Conservation (phyloP, 208 protist species). For the Porcisia deanei region DNA sequence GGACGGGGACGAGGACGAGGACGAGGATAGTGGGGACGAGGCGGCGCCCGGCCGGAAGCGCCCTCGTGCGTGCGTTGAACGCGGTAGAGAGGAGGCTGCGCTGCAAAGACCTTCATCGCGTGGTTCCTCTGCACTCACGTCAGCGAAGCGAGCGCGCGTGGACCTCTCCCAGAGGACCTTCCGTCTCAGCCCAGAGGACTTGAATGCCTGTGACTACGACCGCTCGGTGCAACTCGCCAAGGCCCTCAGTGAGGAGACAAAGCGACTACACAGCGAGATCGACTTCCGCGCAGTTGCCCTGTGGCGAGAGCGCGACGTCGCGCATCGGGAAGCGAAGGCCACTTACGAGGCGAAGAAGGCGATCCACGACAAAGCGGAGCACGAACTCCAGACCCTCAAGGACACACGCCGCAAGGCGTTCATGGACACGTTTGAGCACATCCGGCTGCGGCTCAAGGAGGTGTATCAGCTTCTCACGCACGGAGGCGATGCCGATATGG, state of each 20-base stretch:
- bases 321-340: slow-evolving; percentile 61
- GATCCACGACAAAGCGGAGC: slow-evolving; percentile 75
- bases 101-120: background rate
- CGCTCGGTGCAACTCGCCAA: slow-evolving; percentile 88
- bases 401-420: slow-evolving; percentile 95
- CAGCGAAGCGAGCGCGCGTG: slow-evolving; percentile 11
- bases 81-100: background rate
- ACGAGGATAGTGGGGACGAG: slow-evolving; percentile 15
- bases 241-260: slow-evolving; percentile 87
- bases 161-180: slow-evolving; percentile 66
- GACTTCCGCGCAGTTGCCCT: slow-evolving; percentile 96
- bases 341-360: slow-evolving; percentile 61
- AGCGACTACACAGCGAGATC: slow-evolving; percentile 82
- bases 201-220: slow-evolving; percentile 81
- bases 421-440: slow-evolving; percentile 97
- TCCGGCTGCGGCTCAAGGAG: slow-evolving; percentile 98
- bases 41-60: slow-evolving; percentile 6
- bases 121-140: background rate
- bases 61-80: background rate
- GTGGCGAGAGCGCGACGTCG: slow-evolving; percentile 93
- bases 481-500: slow-evolving; percentile 99
- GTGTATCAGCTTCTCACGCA: slow-evolving; percentile 99
- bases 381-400: slow-evolving; percentile 68
- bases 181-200: slow-evolving; percentile 64
- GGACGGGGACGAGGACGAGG: slow-evolving; percentile 31